These are phyloP conservation scores for Asterionellopsis glacialis DNA, from an alignment of 108 stramenopile genomes.

Conservation along the genomic window DNA sequence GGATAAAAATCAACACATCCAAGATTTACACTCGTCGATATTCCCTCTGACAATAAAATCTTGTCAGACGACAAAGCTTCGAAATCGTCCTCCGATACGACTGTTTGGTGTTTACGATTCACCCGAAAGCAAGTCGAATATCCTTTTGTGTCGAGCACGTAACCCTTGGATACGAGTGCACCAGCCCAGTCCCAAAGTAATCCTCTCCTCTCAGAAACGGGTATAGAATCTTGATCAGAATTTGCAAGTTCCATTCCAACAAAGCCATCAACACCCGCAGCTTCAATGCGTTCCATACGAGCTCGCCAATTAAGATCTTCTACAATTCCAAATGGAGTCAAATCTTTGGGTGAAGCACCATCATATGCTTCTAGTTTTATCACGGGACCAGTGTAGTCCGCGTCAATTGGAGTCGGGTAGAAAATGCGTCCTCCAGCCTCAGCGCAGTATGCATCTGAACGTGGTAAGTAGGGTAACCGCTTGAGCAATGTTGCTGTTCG, in stretches of 20 bases:
- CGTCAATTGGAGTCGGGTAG: slow-evolving; percentile 30
- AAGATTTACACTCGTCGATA: slow-evolving; percentile 58
- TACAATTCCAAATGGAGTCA: slow-evolving; percentile 43
- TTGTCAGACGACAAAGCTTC: slow-evolving; percentile 16
- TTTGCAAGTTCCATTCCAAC: slow-evolving; percentile 9
- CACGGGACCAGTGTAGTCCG: slow-evolving; percentile 14
- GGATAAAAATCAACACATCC: slow-evolving; percentile 80
- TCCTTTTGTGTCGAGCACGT: slow-evolving; percentile 51
- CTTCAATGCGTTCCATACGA: slow-evolving; percentile 17
- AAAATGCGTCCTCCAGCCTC: slow-evolving; percentile 82
- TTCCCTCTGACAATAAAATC: slow-evolving; percentile 15
- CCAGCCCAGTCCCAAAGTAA: slow-evolving; percentile 56
- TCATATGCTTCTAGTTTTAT: slow-evolving; percentile 29
- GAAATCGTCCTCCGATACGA: slow-evolving; percentile 10
- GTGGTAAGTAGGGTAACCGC: slow-evolving; percentile 69
- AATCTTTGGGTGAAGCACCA: slow-evolving; percentile 20
- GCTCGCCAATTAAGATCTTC: slow-evolving; percentile 66
- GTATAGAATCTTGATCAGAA: slow-evolving; percentile 4
- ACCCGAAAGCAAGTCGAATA: slow-evolving; percentile 76
- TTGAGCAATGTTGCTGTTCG: slow-evolving; percentile 66
- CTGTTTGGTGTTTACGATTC: slow-evolving; percentile 56
- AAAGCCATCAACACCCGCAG: slow-evolving; percentile 53
- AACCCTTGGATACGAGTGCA: slow-evolving; percentile 26
- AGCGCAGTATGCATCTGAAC: slow-evolving; percentile 69
- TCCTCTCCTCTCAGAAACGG: slow-evolving; percentile 39